phyloP scores from a whole-genome alignment of 352 stramenopile species.

The Phytopythium kandeliae region DNA sequence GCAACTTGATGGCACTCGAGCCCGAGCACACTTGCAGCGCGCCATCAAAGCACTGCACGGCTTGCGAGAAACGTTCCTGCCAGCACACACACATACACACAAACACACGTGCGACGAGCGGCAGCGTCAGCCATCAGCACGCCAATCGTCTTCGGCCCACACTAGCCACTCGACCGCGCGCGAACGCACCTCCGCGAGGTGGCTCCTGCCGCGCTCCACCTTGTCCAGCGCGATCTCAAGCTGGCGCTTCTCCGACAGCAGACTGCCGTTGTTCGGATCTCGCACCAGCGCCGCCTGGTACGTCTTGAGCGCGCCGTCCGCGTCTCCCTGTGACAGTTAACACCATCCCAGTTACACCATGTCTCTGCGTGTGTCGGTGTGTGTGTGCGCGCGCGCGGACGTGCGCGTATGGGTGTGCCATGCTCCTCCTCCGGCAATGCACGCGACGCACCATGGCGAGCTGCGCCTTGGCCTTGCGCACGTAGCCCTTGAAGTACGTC shows the following conservation, averaged over 20 bases:
- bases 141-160: too few species aligned
- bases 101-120: too few species aligned
- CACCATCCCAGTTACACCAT: too few species aligned
- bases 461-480: constrained; percentile 88
- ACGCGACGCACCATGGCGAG: constrained; percentile 60
- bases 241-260: constrained; percentile 70
- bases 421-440: too few species aligned
- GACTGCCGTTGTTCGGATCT: constrained; percentile 72
- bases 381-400: too few species aligned
- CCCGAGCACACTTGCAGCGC: constrained; percentile 63
- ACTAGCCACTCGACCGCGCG: background rate
- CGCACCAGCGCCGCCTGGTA: constrained; percentile 64
- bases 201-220: constrained; percentile 58
- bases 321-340: constrained; percentile 65
- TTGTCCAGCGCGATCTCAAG: constrained; percentile 83
- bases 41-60: constrained; percentile 64
- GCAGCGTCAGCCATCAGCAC: background rate
- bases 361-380: too few species aligned
- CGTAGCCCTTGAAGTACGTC: constrained; percentile 88
- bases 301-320: constrained; percentile 67
- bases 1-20: constrained; percentile 64
- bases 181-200: constrained; percentile 49
- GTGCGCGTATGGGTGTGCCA: too few species aligned
- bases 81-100: constrained; percentile 5
- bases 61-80: constrained; percentile 63